Conservation (phyloP, 805 yeast genomes). For the Metschnikowia vanudenii region DNA sequence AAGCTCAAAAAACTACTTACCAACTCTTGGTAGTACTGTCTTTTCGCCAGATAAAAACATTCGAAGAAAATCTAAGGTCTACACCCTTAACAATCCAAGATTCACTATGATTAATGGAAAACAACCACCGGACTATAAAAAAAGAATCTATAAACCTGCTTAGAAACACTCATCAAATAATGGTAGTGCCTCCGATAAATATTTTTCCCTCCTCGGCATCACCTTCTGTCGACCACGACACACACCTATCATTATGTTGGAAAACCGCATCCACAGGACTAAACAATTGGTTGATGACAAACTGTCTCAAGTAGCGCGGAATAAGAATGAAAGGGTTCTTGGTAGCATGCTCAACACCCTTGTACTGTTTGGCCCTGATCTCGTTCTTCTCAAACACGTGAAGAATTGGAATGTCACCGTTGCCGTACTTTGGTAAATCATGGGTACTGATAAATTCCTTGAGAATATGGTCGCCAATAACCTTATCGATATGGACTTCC, state of each 20-base stretch:
- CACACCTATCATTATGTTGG: slow-evolving; percentile 22
- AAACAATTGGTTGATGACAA: slow-evolving; percentile 26
- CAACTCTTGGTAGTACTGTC: no score
- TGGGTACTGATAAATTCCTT: slow-evolving; percentile 21
- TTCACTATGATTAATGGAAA: background rate
- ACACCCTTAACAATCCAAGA: no score
- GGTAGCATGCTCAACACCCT: slow-evolving; percentile 15
- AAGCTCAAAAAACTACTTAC: no score
- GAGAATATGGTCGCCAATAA: slow-evolving; percentile 23
- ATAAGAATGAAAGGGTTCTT: slow-evolving; percentile 18
- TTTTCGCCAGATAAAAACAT: no score
- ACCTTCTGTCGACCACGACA: slow-evolving; percentile 16
- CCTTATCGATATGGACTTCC: slow-evolving; percentile 22
- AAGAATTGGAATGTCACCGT: slow-evolving; percentile 21
- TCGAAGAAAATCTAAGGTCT: no score
- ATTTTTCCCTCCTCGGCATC: slow-evolving; percentile 24
- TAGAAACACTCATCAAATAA: slow-evolving; percentile 17
- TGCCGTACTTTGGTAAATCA: slow-evolving; percentile 9
- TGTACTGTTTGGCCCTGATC: slow-evolving; percentile 25
- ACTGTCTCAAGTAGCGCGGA: slow-evolving; percentile 18
- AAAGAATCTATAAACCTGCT: background rate
- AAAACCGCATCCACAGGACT: slow-evolving; percentile 27
- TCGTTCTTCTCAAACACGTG: slow-evolving; percentile 33
- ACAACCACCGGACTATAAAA: background rate
- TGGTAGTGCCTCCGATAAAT: slow-evolving; percentile 28